These are phyloP conservation scores for Podila verticillata DNA, from an alignment of 192 early-diverging fungal species.

Conservation along the genomic window DNA sequence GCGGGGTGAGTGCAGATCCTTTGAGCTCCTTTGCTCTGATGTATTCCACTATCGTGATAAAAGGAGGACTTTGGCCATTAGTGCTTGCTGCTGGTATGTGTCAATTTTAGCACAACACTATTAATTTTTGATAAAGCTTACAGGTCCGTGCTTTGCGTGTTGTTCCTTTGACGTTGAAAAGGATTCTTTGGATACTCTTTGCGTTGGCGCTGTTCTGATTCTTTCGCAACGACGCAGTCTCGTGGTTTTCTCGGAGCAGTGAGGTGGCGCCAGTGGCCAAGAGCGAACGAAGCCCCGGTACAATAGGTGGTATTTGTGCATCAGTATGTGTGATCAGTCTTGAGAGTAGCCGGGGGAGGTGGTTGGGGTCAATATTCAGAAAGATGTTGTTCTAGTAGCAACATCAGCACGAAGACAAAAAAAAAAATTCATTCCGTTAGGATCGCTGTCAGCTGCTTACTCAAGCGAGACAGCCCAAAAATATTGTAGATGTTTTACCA, in stretches of 20 bases:
- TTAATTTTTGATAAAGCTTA: constrained; percentile 8
- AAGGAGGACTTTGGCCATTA: too few relatives aligned
- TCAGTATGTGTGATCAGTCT: constrained; percentile 33
- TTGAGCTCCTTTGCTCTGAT: constrained; percentile 26
- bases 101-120: not conserved
- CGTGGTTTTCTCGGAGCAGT: constrained; percentile 27
- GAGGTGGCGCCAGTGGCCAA: constrained; percentile 41
- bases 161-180: constrained; percentile 19
- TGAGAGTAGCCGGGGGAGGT: constrained; percentile 39
- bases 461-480: not conserved
- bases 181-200: constrained; percentile 11
- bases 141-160: constrained; percentile 12
- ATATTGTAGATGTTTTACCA: constrained; percentile 59
- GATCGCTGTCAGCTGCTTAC: too few relatives aligned
- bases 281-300: constrained; percentile 50
- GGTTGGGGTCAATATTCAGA: constrained; percentile 48
- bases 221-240: constrained; percentile 25
- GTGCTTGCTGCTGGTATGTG: too few relatives aligned
- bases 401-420: too few relatives aligned
- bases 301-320: constrained; percentile 52
- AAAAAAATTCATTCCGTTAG: too few relatives aligned
- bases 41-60: constrained; percentile 14
- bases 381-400: constrained; percentile 16
- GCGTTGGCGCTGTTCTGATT: constrained; percentile 16
- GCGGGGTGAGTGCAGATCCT: constrained; percentile 3